Evolutionary conservation across 441 rosid species (phyloP).

Genomic region (Manihot esculenta): DNA sequence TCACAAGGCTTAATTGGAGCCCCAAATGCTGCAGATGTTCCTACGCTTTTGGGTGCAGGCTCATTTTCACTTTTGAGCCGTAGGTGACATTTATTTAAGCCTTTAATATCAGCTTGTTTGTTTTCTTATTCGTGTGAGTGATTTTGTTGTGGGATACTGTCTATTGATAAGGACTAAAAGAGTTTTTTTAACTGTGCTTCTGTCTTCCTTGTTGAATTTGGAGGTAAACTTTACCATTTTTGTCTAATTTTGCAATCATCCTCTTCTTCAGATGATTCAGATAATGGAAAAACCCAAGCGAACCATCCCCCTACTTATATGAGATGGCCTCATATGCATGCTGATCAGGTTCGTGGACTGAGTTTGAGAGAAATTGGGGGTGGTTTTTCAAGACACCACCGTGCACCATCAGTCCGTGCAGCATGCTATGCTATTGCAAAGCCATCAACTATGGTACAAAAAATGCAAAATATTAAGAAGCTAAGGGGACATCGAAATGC

Average conservation of each 20-base stretch:
- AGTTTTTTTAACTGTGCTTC: not conserved
- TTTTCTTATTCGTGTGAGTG: not conserved
- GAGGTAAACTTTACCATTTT: not conserved
- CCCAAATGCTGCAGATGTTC: constrained; percentile 82
- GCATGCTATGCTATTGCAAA: constrained; percentile 93
- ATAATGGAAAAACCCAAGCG: constrained; percentile 31
- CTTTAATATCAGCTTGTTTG: constrained; percentile 3
- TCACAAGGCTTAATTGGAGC: constrained; percentile 45
- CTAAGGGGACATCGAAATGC: constrained; percentile 96
- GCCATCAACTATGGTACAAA: constrained; percentile 90
- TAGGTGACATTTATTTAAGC: constrained; percentile 49
- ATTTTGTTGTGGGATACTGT: not conserved
- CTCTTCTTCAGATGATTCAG: constrained; percentile 56
- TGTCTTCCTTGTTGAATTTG: constrained; percentile 8
- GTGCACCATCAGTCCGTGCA: constrained; percentile 92
- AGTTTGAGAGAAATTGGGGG: constrained; percentile 98
- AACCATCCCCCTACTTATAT: constrained; percentile 58
- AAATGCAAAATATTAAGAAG: constrained; percentile 93
- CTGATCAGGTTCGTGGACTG: constrained; percentile 91
- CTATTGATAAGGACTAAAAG: no score
- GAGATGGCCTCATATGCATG: constrained; percentile 97
- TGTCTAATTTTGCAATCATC: constrained; percentile 24
- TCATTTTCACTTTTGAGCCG: constrained; percentile 92
- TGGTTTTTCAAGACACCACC: constrained; percentile 95
- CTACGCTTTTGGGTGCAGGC: constrained; percentile 86